Evolutionary conservation across 2,329 filamentous ascomycete genomes (phyloP).

Genomic region (Thielaviopsis populi): DNA sequence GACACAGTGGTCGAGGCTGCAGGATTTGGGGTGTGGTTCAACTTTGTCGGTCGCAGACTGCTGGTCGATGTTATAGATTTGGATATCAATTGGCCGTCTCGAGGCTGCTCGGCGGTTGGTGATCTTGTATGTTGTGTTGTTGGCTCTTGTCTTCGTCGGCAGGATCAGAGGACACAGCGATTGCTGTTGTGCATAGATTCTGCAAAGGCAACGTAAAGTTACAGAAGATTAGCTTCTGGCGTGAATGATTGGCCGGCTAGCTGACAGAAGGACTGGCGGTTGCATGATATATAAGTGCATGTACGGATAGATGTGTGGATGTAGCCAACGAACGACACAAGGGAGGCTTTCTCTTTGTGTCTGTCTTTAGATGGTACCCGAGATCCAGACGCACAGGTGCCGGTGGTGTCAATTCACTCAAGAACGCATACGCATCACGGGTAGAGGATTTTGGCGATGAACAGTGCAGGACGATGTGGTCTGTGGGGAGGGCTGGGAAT

Average conservation of each 20-base stretch:
- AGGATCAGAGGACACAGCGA: constrained; percentile 1
- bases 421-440: background rate
- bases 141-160: background rate
- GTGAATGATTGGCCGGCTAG: background rate
- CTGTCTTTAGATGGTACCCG: background rate
- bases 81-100: background rate
- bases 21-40: background rate
- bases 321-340: background rate
- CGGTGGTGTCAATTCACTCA: background rate
- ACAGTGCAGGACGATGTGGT: background rate
- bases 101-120: background rate
- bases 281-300: background rate
- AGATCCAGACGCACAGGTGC: background rate
- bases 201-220: background rate
- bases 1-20: background rate
- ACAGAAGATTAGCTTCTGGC: background rate
- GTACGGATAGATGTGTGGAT: background rate
- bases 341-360: background rate
- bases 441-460: background rate
- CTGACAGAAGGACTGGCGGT: background rate
- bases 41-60: background rate
- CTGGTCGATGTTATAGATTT: too few species aligned
- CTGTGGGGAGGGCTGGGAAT: background rate
- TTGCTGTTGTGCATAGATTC: constrained; percentile 3
- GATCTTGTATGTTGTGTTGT: background rate